These are phyloP conservation scores for Termitomyces sp. DNA, from an alignment of 768 basidiomycete genomes.

Conservation along the genomic window DNA sequence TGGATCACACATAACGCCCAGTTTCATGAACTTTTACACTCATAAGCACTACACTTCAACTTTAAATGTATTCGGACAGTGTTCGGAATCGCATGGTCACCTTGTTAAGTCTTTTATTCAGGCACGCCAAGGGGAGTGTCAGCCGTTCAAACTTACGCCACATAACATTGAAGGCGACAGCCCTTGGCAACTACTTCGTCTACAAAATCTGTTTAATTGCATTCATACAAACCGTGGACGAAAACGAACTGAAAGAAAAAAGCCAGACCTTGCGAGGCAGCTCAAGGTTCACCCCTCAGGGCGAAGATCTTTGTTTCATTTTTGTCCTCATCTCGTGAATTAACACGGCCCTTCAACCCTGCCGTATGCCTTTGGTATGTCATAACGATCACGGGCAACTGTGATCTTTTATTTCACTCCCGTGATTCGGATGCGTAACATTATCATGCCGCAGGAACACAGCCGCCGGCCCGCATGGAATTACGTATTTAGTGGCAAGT, in stretches of 20 bases:
- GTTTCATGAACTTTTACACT: neutral
- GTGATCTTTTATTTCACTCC: neutral
- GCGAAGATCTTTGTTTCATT: neutral
- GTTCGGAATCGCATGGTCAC: too few relatives aligned
- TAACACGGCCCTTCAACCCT: neutral
- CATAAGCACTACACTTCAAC: neutral
- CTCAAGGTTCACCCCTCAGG: neutral
- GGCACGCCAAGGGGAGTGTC: neutral
- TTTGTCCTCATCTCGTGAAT: neutral
- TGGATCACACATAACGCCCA: neutral
- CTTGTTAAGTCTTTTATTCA: neutral
- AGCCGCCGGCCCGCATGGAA: slow-evolving; percentile 1
- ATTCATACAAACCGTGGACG: neutral
- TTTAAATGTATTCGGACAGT: neutral
- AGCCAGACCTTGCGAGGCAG: neutral
- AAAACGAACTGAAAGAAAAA: neutral
- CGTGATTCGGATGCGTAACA: neutral
- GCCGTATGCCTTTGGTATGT: neutral
- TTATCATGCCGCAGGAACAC: neutral
- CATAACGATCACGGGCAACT: neutral
- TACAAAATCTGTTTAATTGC: neutral
- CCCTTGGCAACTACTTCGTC: neutral
- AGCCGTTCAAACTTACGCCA: neutral
- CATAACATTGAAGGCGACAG: neutral
- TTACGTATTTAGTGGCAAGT: neutral